Percentiles rank a stretch among this genome's conserved stretches.
Evolutionary conservation across 2,329 filamentous ascomycete species (phyloP).

Genomic region (Penicillium concentricum): DNA sequence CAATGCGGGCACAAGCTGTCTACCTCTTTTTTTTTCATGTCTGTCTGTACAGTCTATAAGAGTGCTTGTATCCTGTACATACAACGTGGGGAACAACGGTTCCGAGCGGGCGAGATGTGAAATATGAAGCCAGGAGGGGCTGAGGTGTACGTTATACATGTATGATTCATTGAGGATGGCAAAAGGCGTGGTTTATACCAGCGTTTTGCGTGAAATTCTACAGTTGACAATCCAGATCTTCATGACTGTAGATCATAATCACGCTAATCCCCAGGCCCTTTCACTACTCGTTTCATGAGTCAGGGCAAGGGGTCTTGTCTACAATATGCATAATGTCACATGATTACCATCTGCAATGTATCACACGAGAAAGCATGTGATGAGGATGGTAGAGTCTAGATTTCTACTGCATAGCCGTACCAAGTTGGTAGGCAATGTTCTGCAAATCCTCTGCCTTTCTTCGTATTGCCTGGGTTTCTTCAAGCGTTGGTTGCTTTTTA

Average conservation of each 20-base stretch:
- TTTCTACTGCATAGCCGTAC: neutral
- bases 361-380: neutral
- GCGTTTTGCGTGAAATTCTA: neutral
- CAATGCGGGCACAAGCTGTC: neutral
- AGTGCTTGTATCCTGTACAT: neutral
- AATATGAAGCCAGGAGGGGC: neutral
- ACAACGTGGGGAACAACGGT: neutral
- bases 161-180: neutral
- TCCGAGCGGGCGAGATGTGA: neutral
- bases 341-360: neutral
- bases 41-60: neutral
- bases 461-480: neutral
- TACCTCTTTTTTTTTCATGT: neutral
- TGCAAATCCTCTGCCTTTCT: neutral
- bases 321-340: neutral
- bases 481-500: neutral
- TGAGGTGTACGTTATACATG: neutral
- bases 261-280: neutral
- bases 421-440: neutral
- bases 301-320: neutral
- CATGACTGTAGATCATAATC: conserved; percentile 20
- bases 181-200: neutral
- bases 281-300: neutral
- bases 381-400: neutral
- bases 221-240: conserved; percentile 10